phyloP scores from a whole-genome alignment of 495 filamentous ascomycete genomes.

The Cercophora newfieldiana region DNA sequence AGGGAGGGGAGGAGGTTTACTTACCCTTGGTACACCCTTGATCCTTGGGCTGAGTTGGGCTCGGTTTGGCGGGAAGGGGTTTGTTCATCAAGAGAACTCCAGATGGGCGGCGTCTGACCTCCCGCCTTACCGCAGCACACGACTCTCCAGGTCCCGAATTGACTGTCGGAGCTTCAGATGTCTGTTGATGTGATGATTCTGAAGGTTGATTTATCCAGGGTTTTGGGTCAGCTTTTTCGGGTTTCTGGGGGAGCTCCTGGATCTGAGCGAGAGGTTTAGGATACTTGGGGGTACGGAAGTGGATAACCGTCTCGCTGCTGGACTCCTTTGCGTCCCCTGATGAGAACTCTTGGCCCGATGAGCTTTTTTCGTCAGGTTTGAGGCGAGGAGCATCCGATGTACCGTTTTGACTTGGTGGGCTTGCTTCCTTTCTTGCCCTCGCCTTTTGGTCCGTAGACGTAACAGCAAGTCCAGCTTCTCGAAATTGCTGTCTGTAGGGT shows the following conservation, averaged over 20 bases:
- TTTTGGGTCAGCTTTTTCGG: not conserved
- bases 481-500: conserved; percentile 48
- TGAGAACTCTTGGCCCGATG: conserved; percentile 5
- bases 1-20: not conserved
- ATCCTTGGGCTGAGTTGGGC: not conserved
- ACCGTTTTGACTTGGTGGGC: not conserved
- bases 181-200: not conserved
- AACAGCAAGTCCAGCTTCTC: conserved; percentile 49
- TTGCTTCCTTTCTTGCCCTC: not conserved
- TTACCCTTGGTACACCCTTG: not conserved
- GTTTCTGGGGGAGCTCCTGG: conserved; percentile 6
- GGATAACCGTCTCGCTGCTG: conserved; percentile 21
- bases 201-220: not conserved
- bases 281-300: not conserved
- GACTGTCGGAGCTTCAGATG: not conserved
- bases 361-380: conserved; percentile 5
- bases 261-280: conserved; percentile 1
- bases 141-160: not conserved
- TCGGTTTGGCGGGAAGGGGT: conserved; percentile 20
- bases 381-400: conserved; percentile 9
- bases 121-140: not conserved
- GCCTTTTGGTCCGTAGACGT: conserved; percentile 47
- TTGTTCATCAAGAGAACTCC: conserved; percentile 15
- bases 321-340: conserved; percentile 16
- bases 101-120: conserved; percentile 12